These are phyloP conservation scores for Testicularia cyperi DNA, from an alignment of 1,284 basidiomycete species.

Conservation along the genomic window DNA sequence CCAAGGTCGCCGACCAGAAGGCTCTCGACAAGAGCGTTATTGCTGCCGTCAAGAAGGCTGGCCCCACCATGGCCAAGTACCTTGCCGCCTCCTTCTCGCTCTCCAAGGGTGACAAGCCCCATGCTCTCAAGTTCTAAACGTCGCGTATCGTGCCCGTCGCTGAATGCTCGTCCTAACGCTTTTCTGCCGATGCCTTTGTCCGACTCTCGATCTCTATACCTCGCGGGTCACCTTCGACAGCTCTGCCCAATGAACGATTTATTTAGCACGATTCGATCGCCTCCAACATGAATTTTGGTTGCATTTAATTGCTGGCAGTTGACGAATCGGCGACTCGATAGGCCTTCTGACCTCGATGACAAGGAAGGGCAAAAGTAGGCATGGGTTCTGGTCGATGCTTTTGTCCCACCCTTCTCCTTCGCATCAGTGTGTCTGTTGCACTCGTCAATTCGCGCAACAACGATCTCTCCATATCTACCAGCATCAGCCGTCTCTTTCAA, in stretches of 20 bases:
- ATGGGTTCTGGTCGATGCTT: slow-evolving; percentile 17
- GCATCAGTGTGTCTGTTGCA: background rate
- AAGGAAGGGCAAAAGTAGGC: slow-evolving; percentile 5
- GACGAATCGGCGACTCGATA: no score
- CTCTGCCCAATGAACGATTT: background rate
- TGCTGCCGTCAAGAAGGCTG: slow-evolving; percentile 81
- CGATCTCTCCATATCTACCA: no score
- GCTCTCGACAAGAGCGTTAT: slow-evolving; percentile 79
- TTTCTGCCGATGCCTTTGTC: no score
- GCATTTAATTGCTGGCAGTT: no score
- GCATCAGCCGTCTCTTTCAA: no score
- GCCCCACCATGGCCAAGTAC: slow-evolving; percentile 89
- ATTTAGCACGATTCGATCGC: no score
- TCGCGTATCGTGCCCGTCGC: background rate
- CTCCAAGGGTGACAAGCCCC: slow-evolving; percentile 88
- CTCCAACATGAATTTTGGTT: no score
- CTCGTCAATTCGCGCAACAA: no score
- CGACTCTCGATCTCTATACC: no score
- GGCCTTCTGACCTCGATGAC: no score
- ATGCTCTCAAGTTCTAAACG: slow-evolving; percentile 78
- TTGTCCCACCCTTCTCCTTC: slow-evolving; percentile 2
- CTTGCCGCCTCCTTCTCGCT: slow-evolving; percentile 90
- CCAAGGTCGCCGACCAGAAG: slow-evolving; percentile 92
- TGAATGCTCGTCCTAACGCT: no score
- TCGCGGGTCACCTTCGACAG: background rate